Base-by-base conservation (phyloP, 108 stramenopile genomes). In the Phaeodactylum tricornutum region DNA sequence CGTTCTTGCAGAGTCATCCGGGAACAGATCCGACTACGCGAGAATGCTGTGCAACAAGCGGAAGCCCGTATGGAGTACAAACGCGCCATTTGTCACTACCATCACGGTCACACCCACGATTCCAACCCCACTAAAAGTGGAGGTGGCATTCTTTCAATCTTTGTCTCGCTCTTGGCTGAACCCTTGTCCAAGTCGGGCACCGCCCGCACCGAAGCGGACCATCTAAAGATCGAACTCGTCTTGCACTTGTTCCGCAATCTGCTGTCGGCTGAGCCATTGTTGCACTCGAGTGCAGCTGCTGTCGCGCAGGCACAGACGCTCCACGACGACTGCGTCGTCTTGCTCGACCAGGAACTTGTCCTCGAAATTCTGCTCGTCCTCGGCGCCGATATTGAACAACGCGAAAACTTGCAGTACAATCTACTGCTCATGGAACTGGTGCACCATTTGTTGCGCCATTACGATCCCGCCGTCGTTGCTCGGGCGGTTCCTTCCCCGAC, bases 381-480 rank as follows among this genome's bases (percentile, higher is more conserved):
- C 22, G 76, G 72, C n/a, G 78, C 79, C 46, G 84, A 84, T 12
- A 73, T 88, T 53, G 81, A 84, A 50, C 56, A 62, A 21, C 64
- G 79, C 29, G 87, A 90, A 34, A 86, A 86, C 62, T 56, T 61
- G 14, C 80, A 74, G 20, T 93, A 87, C 58, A 93, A 88, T 58
- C 63, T 93, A 46, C 58, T 88, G 16, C 25, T 88, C 40, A 86
- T 93, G 91, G 91, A 92, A 54, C 68, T 92, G 47, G 47, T 92
- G 43, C 65, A 79, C 34, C 73, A 68, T 42, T 29, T 92, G 53
- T 55, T 87, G 44, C 68, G 66, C 49, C 51, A 62, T 17, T 81
- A 87, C 24, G 66, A 77, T 60, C 75, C 71, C 3, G 61, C 63
- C 29, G 70, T 64, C 0, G 66, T 71, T 15, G 71, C 64, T 9